These are phyloP conservation scores for Mycosphaerella sp. DNA, from an alignment of 2,329 filamentous ascomycete species.

Conservation along the genomic window DNA sequence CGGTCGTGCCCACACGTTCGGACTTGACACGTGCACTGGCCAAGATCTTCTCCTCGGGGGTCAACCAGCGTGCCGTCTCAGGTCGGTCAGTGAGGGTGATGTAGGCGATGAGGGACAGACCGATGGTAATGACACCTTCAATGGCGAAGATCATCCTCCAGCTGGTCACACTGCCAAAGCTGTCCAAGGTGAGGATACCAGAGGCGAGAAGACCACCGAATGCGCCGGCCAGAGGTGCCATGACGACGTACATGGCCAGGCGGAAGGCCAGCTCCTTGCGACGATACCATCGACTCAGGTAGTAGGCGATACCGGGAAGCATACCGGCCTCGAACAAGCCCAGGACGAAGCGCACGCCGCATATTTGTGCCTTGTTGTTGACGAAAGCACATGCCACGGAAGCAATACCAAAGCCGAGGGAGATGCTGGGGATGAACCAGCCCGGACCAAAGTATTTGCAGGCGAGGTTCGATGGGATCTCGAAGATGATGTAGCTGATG, in stretches of 20 bases:
- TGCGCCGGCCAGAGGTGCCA: conserved; percentile 62
- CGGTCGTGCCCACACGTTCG: conserved; percentile 56
- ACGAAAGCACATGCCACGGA: conserved; percentile 63
- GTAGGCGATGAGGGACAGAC: conserved; percentile 55
- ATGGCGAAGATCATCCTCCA: conserved; percentile 69
- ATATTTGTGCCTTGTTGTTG: conserved; percentile 46
- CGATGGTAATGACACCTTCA: conserved; percentile 60
- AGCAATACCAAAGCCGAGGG: conserved; percentile 54
- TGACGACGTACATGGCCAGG: conserved; percentile 62
- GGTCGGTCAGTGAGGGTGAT: conserved; percentile 62
- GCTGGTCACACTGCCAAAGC: conserved; percentile 49
- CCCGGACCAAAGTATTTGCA: conserved; percentile 68
- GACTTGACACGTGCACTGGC: conserved; percentile 62
- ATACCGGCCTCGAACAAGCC: conserved; percentile 65
- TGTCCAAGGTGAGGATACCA: conserved; percentile 56
- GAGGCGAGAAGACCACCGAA: conserved; percentile 60
- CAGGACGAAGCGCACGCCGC: conserved; percentile 54
- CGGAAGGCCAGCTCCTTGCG: conserved; percentile 61
- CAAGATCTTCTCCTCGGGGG: conserved; percentile 58
- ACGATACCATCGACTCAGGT: conserved; percentile 66
- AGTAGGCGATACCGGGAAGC: conserved; percentile 68
- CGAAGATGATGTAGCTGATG: conserved; percentile 65
- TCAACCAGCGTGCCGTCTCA: conserved; percentile 60
- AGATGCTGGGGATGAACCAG: conserved; percentile 60
- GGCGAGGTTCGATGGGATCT: conserved; percentile 61